Evolutionary conservation across 2,329 filamentous ascomycete genomes (phyloP).

Genomic region (Teratosphaeria epicoccoides): DNA sequence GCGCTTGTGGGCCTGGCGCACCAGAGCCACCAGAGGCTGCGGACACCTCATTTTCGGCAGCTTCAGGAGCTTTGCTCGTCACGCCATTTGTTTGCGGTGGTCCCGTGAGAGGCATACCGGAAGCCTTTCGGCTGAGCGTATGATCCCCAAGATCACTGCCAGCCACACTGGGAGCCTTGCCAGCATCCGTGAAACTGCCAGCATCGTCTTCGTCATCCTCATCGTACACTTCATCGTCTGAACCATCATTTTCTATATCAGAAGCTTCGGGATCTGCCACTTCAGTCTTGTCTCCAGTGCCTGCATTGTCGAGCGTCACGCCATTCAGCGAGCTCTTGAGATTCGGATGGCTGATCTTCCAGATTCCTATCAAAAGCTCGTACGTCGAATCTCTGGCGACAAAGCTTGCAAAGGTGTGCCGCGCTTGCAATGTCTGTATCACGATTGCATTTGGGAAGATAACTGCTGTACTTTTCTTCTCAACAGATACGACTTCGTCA

Average conservation of each 20-base stretch:
- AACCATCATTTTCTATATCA: slow-evolving; percentile 46
- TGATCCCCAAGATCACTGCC: slow-evolving; percentile 41
- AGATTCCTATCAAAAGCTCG: slow-evolving; percentile 93
- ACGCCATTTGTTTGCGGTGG: slow-evolving; percentile 29
- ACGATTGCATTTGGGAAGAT: slow-evolving; percentile 96
- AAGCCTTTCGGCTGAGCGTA: slow-evolving; percentile 59
- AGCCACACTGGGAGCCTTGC: slow-evolving; percentile 38
- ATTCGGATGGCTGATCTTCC: slow-evolving; percentile 91
- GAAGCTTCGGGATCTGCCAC: slow-evolving; percentile 55
- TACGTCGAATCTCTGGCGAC: slow-evolving; percentile 92
- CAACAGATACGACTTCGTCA: slow-evolving; percentile 91
- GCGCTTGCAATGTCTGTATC: slow-evolving; percentile 88
- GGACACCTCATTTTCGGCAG: slow-evolving; percentile 29
- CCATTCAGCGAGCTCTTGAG: slow-evolving; percentile 86
- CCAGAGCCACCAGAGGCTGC: slow-evolving; percentile 43
- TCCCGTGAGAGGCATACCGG: slow-evolving; percentile 38
- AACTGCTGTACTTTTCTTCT: slow-evolving; percentile 91
- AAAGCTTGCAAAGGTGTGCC: slow-evolving; percentile 92
- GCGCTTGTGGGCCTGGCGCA: slow-evolving; percentile 74
- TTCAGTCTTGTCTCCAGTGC: slow-evolving; percentile 80
- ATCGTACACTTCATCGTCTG: slow-evolving; percentile 67
- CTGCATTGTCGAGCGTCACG: slow-evolving; percentile 64
- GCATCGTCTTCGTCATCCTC: slow-evolving; percentile 64
- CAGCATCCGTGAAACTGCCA: slow-evolving; percentile 48
- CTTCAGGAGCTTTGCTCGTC: slow-evolving; percentile 20